A percentile compares a stretch with the other conserved stretches of the same genome.
Evolutionary conservation across 2,329 filamentous ascomycete species (phyloP).

Genomic region (Monosporascus sp.): DNA sequence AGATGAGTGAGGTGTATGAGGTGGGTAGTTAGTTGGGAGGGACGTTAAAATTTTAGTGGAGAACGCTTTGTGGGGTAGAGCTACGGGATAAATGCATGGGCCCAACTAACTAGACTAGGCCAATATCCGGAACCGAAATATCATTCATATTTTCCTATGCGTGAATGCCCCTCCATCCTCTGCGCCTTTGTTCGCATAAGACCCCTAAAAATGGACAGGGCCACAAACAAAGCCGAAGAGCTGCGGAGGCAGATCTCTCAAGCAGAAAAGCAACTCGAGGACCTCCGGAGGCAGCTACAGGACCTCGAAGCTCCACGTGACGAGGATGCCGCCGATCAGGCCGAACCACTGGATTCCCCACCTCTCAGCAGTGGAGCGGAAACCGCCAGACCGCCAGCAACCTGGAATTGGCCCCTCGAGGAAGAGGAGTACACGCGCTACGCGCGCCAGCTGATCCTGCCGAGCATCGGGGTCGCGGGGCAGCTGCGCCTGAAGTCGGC

Average conservation of each 20-base stretch:
- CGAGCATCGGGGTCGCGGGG: conserved; percentile 71
- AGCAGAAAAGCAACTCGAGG: conserved; percentile 43
- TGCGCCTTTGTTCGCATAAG: neutral
- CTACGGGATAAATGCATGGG: neutral
- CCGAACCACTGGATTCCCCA: too few species aligned
- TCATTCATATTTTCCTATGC: neutral
- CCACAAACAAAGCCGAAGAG: conserved; percentile 24
- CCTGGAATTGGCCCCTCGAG: conserved; percentile 62
- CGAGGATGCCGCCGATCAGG: neutral
- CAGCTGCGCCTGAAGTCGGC: conserved; percentile 69
- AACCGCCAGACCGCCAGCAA: neutral
- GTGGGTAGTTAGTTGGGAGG: neutral
- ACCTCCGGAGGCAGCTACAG: conserved; percentile 40
- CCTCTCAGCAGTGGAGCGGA: too few species aligned
- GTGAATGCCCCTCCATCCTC: neutral
- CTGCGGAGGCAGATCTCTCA: conserved; percentile 43
- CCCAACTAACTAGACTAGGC: neutral
- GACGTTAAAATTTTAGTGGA: neutral
- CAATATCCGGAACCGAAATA: neutral
- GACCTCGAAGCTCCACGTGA: conserved; percentile 29
- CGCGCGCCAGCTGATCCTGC: conserved; percentile 84
- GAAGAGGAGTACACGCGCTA: conserved; percentile 79
- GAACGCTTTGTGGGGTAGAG: neutral
- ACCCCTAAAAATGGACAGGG: neutral
- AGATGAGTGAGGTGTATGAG: too few species aligned